Percentiles rank a stretch among this genome's conserved stretches.
These are phyloP conservation scores for Tylopilus vinaceipallidus DNA, from an alignment of 768 basidiomycete genomes.

Conservation along the genomic window DNA sequence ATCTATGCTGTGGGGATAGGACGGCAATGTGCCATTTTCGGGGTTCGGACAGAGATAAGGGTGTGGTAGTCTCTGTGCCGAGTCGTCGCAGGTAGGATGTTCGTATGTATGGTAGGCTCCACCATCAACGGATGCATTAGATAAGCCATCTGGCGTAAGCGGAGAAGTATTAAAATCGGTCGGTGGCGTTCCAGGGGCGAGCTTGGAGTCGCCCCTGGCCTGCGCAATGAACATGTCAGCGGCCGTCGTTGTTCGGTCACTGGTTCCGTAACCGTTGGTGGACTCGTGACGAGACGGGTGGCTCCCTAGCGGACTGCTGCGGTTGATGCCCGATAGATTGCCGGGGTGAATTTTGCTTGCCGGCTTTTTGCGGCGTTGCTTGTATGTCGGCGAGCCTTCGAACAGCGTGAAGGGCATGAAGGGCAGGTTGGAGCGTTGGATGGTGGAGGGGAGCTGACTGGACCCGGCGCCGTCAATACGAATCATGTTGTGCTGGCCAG, in stretches of 20 bases:
- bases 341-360: constrained; percentile 35
- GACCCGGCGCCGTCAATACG: constrained; percentile 27
- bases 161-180: constrained; percentile 16
- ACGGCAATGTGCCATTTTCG: constrained; percentile 13
- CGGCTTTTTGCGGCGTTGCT: constrained; percentile 80
- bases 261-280: constrained; percentile 27
- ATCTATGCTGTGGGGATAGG: constrained; percentile 22
- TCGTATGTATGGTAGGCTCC: constrained; percentile 20
- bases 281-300: constrained; percentile 14
- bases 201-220: constrained; percentile 52
- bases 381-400: constrained; percentile 85
- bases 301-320: constrained; percentile 22
- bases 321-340: constrained; percentile 29
- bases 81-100: constrained; percentile 18
- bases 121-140: constrained; percentile 20
- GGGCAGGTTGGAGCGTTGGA: constrained; percentile 29
- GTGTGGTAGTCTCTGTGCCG: constrained; percentile 17
- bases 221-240: constrained; percentile 67
- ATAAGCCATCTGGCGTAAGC: constrained; percentile 21
- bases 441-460: constrained; percentile 13
- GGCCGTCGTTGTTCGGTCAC: constrained; percentile 43
- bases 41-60: constrained; percentile 13
- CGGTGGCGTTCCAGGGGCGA: constrained; percentile 18
- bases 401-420: constrained; percentile 74
- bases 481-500: constrained; percentile 15